Evolutionary conservation across 257 asterid genomes (phyloP).

Genomic region (Coffea canephora): DNA sequence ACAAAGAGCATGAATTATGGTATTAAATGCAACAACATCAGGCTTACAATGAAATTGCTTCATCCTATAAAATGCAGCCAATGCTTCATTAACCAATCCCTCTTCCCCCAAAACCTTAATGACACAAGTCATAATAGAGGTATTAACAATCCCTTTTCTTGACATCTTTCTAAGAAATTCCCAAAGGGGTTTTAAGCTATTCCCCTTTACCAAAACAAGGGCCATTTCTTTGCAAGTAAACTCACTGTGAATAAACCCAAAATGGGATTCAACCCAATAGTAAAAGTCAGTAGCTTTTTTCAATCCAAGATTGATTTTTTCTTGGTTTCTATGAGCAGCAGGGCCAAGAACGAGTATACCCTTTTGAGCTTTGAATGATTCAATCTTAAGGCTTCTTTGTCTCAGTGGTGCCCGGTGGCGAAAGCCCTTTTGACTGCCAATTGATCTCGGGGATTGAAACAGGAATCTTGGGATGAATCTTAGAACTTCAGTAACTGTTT

Average conservation of each 20-base stretch:
- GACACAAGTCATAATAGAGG: constrained; percentile 69
- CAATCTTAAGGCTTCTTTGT: constrained; percentile 59
- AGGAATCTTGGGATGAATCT: constrained; percentile 69
- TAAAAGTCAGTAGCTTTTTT: constrained; percentile 76
- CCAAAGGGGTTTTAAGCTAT: constrained; percentile 58
- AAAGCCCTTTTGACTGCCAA: constrained; percentile 70
- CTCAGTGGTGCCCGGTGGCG: constrained; percentile 79
- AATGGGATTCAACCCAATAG: constrained; percentile 68
- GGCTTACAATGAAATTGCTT: constrained; percentile 82
- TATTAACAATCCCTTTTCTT: constrained; percentile 56
- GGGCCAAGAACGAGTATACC: constrained; percentile 77
- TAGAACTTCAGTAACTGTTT: constrained; percentile 57
- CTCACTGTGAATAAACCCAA: constrained; percentile 65
- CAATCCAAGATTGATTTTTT: constrained; percentile 55
- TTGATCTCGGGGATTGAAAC: constrained; percentile 73
- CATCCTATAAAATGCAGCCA: constrained; percentile 79
- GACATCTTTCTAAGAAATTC: constrained; percentile 84
- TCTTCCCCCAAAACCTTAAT: constrained; percentile 82
- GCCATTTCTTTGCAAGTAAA: constrained; percentile 87
- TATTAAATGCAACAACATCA: constrained; percentile 76
- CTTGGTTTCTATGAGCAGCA: constrained; percentile 72
- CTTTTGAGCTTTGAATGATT: constrained; percentile 38
- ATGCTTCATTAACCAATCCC: constrained; percentile 80
- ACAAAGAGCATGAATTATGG: constrained; percentile 66
- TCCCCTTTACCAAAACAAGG: constrained; percentile 70